Conservation (phyloP, 768 basidiomycete species). For the Auriscalpium vulgare region DNA sequence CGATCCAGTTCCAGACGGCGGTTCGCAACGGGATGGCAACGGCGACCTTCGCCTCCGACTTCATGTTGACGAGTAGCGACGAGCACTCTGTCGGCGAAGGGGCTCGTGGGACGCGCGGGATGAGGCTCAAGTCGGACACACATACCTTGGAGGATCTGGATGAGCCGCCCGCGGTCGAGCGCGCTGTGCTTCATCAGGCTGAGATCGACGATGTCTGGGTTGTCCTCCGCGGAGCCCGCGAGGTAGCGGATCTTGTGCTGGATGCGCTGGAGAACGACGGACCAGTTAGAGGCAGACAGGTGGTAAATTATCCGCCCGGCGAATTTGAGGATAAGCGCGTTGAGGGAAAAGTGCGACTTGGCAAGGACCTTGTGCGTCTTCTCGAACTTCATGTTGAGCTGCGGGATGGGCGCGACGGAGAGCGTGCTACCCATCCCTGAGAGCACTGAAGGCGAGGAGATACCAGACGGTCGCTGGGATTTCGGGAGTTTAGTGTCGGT, state of each 20-base stretch:
- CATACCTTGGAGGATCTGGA: constrained; percentile 63
- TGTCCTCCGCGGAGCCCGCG: constrained; percentile 42
- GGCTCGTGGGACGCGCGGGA: no score
- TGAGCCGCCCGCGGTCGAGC: constrained; percentile 59
- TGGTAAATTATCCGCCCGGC: constrained; percentile 78
- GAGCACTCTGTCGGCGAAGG: constrained; percentile 50
- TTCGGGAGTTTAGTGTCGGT: background rate
- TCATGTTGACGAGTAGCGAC: constrained; percentile 77
- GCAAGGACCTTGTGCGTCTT: constrained; percentile 55
- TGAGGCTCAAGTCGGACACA: background rate
- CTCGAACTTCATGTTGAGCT: constrained; percentile 39
- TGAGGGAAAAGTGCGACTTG: constrained; percentile 46
- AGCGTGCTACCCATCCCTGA: constrained; percentile 17
- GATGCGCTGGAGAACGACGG: constrained; percentile 63
- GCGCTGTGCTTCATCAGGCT: constrained; percentile 72
- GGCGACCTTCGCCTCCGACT: constrained; percentile 60
- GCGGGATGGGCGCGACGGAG: constrained; percentile 12
- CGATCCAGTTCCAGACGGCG: constrained; percentile 89
- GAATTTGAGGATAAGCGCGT: constrained; percentile 57
- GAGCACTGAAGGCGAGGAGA: constrained; percentile 11
- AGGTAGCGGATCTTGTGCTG: constrained; percentile 62
- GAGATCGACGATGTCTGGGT: constrained; percentile 66
- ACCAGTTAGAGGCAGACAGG: constrained; percentile 85
- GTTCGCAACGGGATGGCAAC: constrained; percentile 66
- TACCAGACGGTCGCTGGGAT: constrained; percentile 1